phyloP scores from a whole-genome alignment of 2,329 filamentous ascomycete genomes.

The Aspergillus costaricaensis region DNA sequence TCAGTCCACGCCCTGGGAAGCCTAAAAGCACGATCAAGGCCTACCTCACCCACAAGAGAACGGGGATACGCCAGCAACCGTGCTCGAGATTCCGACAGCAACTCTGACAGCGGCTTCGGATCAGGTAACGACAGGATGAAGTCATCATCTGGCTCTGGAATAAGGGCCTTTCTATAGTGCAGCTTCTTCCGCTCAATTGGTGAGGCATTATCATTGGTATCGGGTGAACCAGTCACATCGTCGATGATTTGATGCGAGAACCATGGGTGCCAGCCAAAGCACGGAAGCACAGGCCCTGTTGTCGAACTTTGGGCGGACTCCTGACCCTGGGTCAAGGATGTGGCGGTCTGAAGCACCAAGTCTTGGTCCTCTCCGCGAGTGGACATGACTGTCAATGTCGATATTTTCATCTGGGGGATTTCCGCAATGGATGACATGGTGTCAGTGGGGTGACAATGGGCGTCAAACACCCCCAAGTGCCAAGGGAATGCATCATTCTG shows the following conservation, averaged over 20 bases:
- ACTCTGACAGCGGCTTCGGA: conserved; percentile 55
- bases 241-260: conserved; percentile 64
- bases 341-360: conserved; percentile 56
- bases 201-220: conserved; percentile 1
- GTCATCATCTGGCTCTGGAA: conserved; percentile 46
- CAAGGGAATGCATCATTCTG: conserved; percentile 55
- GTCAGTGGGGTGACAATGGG: conserved; percentile 68
- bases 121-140: conserved; percentile 56
- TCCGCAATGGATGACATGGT: conserved; percentile 58
- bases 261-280: conserved; percentile 71
- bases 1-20: conserved; percentile 56
- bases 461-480: conserved; percentile 64
- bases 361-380: conserved; percentile 63
- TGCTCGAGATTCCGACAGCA: conserved; percentile 52
- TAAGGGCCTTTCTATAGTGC: conserved; percentile 59
- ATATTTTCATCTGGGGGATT: conserved; percentile 60
- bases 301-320: conserved; percentile 12
- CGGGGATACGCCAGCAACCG: conserved; percentile 54
- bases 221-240: conserved; percentile 35
- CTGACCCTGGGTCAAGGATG: conserved; percentile 39
- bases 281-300: conserved; percentile 56
- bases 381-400: conserved; percentile 63
- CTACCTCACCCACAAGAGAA: conserved; percentile 64
- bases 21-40: conserved; percentile 63
- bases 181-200: conserved; percentile 35